phyloP scores from a whole-genome alignment of 2,329 filamentous ascomycete species.

The Calonectria pauciramosa region DNA sequence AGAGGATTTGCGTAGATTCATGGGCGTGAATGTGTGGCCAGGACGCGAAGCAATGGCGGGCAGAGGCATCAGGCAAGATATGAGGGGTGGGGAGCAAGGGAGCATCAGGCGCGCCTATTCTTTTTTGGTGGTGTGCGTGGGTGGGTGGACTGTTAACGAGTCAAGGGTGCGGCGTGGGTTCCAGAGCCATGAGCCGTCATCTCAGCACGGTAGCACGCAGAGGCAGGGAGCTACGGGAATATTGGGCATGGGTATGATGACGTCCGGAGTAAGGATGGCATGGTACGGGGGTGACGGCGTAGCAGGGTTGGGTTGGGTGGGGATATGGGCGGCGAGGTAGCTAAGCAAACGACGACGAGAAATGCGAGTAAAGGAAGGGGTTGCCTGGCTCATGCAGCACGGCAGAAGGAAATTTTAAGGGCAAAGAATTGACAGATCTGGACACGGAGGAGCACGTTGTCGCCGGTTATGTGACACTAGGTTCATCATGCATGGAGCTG shows the following conservation, averaged over 20 bases:
- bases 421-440: neutral
- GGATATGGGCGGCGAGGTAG: neutral
- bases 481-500: neutral
- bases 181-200: conserved; percentile 3
- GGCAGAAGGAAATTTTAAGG: neutral
- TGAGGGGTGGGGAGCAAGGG: neutral
- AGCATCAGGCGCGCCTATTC: conserved; percentile 23
- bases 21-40: neutral
- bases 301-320: neutral
- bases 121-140: conserved; percentile 14
- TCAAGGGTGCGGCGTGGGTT: conserved; percentile 7
- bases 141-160: neutral
- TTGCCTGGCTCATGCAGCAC: too few relatives aligned
- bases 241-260: conserved; percentile 21
- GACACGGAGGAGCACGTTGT: neutral
- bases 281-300: neutral
- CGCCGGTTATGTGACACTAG: neutral
- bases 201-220: neutral
- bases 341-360: neutral
- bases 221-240: conserved; percentile 10
- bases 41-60: neutral
- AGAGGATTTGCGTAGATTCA: neutral
- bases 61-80: neutral
- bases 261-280: conserved; percentile 12
- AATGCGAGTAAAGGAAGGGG: neutral